Base-by-base conservation (phyloP, 139 green algal genomes). In the Coccomyxa sp. region DNA sequence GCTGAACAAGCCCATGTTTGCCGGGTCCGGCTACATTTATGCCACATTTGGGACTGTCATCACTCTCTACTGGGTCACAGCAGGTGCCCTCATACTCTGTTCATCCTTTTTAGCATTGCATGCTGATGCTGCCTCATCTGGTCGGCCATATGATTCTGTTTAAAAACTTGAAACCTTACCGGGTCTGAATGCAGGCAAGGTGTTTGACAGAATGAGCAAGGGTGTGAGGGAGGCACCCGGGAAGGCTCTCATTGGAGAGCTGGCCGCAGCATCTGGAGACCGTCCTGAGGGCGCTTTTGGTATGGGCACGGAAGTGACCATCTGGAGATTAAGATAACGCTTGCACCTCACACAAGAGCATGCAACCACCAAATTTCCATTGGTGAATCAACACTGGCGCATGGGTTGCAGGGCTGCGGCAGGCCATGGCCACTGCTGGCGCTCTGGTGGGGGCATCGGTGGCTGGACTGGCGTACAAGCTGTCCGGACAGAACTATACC, bases 1-100 rank as follows among this genome's bases (percentile, higher is more conserved):
- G 0, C 67, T 92, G 31, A 95, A 93, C 91, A 97, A 97, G 88
- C 94, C 94, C 66, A 96, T 97, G 92, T 97, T 96, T 68, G 93
- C 92, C 4, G 31, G 87, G 10, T 90, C 88, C 11, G 88, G 87
- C 68, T 88, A 80, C 38, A 88, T 96, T 58, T 92, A 92, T 82
- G 82, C 84, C 28, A 74, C 86, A 10, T 93, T 89, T 51, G 93
- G 93, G 25, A 84, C 91, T 28, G 86, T 85, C 0, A 89, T 88
- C 17, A 90, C 83, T 86, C 77, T 94, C 27, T 95, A 93, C 82
- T 97, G 93, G 90, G 92, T 96, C 81, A 93, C 93, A 67, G 85
- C 89, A 57, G 94, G 88, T 81, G 77, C 27, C 31, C 31, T 28
- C 7, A 51, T 51, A 51, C 38, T 51, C 38, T 51, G 38, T 7